phyloP scores from a whole-genome alignment of 2,329 filamentous ascomycete genomes.

The Arthroderma uncinatum region DNA sequence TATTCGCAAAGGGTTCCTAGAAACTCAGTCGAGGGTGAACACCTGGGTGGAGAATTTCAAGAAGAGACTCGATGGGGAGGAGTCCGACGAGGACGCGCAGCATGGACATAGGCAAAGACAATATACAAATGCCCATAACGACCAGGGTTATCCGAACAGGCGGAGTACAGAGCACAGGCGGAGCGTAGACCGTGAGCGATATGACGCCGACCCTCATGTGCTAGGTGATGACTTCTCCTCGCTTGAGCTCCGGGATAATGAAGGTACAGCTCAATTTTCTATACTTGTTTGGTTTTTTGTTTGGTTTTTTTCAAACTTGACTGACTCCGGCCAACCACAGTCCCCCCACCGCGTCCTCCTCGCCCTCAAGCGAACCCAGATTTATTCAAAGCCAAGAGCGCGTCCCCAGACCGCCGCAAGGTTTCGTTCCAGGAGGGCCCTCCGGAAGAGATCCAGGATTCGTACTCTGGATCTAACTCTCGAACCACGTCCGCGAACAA shows the following conservation, averaged over 20 bases:
- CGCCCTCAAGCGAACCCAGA: conserved; percentile 64
- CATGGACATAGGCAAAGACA: conserved; percentile 23
- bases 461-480: conserved; percentile 40
- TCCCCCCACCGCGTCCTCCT: conserved; percentile 45
- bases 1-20: conserved; percentile 82
- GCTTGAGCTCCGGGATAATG: conserved; percentile 51
- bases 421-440: conserved; percentile 51
- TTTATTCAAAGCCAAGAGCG: conserved; percentile 59
- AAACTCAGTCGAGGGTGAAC: conserved; percentile 89
- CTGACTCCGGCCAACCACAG: conserved; percentile 24
- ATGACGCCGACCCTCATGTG: conserved; percentile 87
- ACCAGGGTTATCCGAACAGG: conserved; percentile 40
- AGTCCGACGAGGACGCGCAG: conserved; percentile 54
- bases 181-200: conserved; percentile 80
- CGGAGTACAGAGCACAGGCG: conserved; percentile 55
- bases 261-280: conserved; percentile 31
- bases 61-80: conserved; percentile 87
- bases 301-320: neutral
- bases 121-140: conserved; percentile 11
- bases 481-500: conserved; percentile 46
- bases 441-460: conserved; percentile 71
- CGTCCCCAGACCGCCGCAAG: conserved; percentile 42
- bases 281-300: too few species aligned
- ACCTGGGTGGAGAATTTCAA: conserved; percentile 82
- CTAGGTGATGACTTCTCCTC: conserved; percentile 77